Conservation (phyloP, 2,329 filamentous ascomycete species). For the Apiospora hydei region DNA sequence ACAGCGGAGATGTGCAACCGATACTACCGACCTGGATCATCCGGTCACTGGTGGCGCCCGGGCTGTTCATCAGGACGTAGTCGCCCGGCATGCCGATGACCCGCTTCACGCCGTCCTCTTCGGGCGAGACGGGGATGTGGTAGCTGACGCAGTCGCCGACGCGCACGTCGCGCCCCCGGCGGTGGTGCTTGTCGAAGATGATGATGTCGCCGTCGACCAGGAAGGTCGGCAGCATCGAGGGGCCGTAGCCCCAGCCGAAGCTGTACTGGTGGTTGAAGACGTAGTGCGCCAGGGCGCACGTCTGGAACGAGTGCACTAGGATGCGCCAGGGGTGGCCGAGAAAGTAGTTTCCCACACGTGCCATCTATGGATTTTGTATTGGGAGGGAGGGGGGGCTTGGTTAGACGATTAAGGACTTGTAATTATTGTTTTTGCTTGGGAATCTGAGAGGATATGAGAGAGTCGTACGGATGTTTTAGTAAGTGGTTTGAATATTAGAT, state of each 20-base stretch:
- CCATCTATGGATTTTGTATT: not conserved
- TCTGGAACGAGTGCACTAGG: constrained; percentile 54
- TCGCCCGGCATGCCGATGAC: constrained; percentile 80
- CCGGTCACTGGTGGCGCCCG: constrained; percentile 53
- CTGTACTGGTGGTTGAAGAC: constrained; percentile 67
- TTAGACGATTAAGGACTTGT: not conserved
- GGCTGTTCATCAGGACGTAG: constrained; percentile 73
- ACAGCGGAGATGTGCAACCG: constrained; percentile 28
- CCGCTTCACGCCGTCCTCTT: constrained; percentile 75
- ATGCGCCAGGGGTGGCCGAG: constrained; percentile 49
- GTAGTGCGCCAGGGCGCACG: constrained; percentile 57
- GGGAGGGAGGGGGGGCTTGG: not conserved
- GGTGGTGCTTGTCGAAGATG: constrained; percentile 71
- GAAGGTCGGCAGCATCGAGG: constrained; percentile 91
- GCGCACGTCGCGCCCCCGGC: constrained; percentile 67
- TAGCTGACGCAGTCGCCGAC: constrained; percentile 90
- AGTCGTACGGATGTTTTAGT: not conserved
- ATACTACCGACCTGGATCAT: constrained; percentile 69
- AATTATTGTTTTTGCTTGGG: not conserved
- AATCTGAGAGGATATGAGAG: not conserved
- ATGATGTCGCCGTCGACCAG: constrained; percentile 71
- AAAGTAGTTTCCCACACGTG: constrained; percentile 26
- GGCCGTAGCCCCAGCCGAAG: constrained; percentile 68
- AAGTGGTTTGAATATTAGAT: not conserved
- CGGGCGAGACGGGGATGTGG: constrained; percentile 72